Conservation (phyloP, 192 early-diverging fungal genomes). For the Gryganskiella cystojenkinii region DNA sequence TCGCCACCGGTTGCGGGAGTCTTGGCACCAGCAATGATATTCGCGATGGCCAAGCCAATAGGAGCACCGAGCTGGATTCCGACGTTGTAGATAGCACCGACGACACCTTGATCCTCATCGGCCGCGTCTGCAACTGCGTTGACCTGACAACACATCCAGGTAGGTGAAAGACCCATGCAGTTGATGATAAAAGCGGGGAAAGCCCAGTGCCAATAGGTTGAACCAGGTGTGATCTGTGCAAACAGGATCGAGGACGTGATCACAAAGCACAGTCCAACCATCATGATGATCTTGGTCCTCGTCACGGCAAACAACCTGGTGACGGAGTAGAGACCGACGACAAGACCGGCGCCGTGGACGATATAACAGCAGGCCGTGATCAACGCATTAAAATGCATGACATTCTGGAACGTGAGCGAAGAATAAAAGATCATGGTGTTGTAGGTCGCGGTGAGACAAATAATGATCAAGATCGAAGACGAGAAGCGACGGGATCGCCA, state of each 20-base stretch:
- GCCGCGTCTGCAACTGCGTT: conserved; percentile 41
- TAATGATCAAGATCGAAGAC: conserved; percentile 29
- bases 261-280: conserved; percentile 31
- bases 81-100: conserved; percentile 52
- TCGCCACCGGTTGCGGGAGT: not conserved
- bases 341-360: conserved; percentile 41
- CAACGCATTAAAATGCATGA: conserved; percentile 33
- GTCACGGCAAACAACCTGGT: conserved; percentile 5
- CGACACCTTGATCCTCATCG: conserved; percentile 49
- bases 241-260: conserved; percentile 17
- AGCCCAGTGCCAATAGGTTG: conserved; percentile 40
- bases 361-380: conserved; percentile 51
- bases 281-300: conserved; percentile 42
- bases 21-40: conserved; percentile 28
- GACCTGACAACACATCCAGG: conserved; percentile 51
- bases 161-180: conserved; percentile 35
- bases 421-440: conserved; percentile 50
- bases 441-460: conserved; percentile 34
- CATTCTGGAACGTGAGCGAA: conserved; percentile 55
- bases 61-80: conserved; percentile 50
- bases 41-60: conserved; percentile 49
- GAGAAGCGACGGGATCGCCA: conserved; percentile 53
- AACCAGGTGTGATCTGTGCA: conserved; percentile 24
- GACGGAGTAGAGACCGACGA: conserved; percentile 32
- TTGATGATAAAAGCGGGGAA: conserved; percentile 51